Base-by-base conservation (phyloP, 352 stramenopile species). In the Phytophthora capsici region DNA sequence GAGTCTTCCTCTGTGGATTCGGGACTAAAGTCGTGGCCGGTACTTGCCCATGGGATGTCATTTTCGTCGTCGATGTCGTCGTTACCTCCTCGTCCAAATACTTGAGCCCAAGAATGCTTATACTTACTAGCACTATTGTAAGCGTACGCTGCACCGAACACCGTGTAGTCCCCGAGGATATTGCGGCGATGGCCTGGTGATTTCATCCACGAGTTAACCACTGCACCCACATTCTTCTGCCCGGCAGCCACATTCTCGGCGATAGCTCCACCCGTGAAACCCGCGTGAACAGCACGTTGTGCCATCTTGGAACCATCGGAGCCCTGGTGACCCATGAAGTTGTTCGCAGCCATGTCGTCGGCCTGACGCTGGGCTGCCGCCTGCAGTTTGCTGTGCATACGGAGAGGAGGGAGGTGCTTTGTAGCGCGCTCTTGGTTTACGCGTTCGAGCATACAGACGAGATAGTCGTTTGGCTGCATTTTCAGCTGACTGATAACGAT, bases 161-260 rank as follows among this genome's bases (percentile, higher is more conserved):
- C 51, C 4, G 59, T 77, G 55, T 74, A 77, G 14, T 61, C 40
- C 17, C 53, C 54, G 23, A 86, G 44, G 45, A 86, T 73, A 40
- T 83, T 86, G 22, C 45, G 47, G 19, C 66, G 63, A 49, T 86
- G 77, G 23, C 77, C 77, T 8, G 60, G 20, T 22, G 77, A 86
- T 50, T 76, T 75, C 74, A 86, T 86, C 77, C 77, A 86, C 41
- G 75, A 73, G 20, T 75, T 53, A 41, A 86, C 75, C 19, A 84
- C 77, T 13, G 51, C 57, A 8, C 57, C 46, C 46, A 84, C 73
- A 53, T 73, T 59, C n/a, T 53, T 56, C 41, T 84, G 75, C 4
- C 78, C 78, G 6, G 73, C 72, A 23, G 75, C 78, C 13, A 84
- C 70, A 51, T 87, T 87, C 47, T 87, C 78, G 16, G 61, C 78